phyloP scores from a whole-genome alignment of 108 stramenopile species.

The Nannochloropsis oceanica region DNA sequence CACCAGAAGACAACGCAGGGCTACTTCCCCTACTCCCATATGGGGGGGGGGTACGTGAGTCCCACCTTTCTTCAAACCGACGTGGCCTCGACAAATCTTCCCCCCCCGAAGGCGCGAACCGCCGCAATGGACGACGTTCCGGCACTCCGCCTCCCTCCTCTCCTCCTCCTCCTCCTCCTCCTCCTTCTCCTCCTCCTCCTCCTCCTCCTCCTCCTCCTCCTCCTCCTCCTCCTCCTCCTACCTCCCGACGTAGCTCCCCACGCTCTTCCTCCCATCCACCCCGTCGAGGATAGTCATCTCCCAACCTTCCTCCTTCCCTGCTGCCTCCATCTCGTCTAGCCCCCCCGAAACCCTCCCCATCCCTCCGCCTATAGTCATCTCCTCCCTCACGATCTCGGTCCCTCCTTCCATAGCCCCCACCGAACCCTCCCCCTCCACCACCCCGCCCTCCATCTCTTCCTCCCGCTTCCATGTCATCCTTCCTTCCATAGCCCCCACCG shows the following conservation, averaged over 20 bases:
- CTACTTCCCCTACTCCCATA: neutral
- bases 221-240: neutral
- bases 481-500: neutral
- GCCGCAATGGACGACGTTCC: neutral
- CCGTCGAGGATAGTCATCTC: neutral
- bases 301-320: neutral
- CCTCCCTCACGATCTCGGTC: too few species aligned
- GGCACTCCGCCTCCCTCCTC: neutral
- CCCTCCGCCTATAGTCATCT: too few species aligned
- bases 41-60: neutral
- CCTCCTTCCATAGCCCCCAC: neutral
- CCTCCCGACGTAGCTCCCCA: neutral
- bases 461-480: neutral
- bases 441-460: neutral
- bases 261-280: neutral
- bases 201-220: neutral
- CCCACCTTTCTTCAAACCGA: neutral
- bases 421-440: neutral
- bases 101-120: neutral
- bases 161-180: neutral
- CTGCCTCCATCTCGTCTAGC: neutral
- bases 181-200: neutral
- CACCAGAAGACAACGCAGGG: neutral
- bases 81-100: neutral
- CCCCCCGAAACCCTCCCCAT: neutral